Evolutionary conservation across 73 alveolate genomes (phyloP).

Genomic region (Symbiodinium pilosum): DNA sequence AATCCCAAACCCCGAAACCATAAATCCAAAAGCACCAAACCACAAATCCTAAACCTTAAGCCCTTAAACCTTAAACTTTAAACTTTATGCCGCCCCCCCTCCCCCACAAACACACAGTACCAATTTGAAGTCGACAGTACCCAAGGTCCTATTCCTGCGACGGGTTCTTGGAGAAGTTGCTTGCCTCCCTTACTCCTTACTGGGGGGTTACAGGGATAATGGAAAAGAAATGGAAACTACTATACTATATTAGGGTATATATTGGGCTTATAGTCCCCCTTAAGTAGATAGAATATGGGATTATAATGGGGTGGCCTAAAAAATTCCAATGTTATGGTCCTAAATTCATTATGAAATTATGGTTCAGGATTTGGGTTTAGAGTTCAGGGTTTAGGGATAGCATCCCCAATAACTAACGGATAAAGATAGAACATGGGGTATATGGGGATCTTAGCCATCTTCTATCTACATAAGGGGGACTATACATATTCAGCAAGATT

Average conservation of each 20-base stretch:
- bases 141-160: slow-evolving; percentile 75
- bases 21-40: neutral
- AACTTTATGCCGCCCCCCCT: neutral
- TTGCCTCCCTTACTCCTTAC: neutral
- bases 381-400: neutral
- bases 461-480: no score
- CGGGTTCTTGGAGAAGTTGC: slow-evolving; percentile 78
- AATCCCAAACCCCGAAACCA: neutral
- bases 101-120: neutral
- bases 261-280: no score
- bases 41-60: neutral
- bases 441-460: no score
- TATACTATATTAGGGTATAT: no score
- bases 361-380: neutral
- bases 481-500: no score
- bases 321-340: no score
- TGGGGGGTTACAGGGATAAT: neutral
- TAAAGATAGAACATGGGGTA: no score
- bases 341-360: no score
- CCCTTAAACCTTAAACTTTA: neutral
- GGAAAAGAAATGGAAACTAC: no score
- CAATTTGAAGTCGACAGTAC: neutral
- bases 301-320: no score
- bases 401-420: no score
- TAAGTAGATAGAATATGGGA: no score